Percentiles rank a stretch among this genome's conserved stretches.
phyloP scores from a whole-genome alignment of 1,284 basidiomycete genomes.

The Microbotryum saponariae region DNA sequence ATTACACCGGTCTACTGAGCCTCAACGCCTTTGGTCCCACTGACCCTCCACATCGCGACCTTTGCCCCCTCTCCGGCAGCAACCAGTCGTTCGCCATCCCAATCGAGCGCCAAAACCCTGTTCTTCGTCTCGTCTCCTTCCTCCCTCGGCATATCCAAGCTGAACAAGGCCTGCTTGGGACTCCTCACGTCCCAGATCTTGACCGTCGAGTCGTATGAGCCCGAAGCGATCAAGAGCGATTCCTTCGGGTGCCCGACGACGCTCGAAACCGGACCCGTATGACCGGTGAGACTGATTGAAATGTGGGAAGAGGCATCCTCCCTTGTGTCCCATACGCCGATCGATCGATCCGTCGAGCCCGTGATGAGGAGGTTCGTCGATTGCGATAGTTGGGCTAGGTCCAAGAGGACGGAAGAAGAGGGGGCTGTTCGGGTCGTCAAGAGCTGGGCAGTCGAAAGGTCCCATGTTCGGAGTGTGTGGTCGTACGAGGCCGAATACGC shows the following conservation, averaged over 20 bases:
- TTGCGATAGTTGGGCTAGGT: constrained; percentile 43
- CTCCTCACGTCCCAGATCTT: constrained; percentile 77
- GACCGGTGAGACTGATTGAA: constrained; percentile 52
- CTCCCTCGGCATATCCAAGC: constrained; percentile 33
- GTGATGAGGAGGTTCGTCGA: constrained; percentile 44
- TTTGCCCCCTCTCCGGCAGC: constrained; percentile 65
- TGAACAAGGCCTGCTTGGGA: constrained; percentile 54
- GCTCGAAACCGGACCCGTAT: constrained; percentile 66
- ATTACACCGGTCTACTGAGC: too few species aligned
- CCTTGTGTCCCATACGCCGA: constrained; percentile 48
- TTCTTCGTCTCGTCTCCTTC: constrained; percentile 29
- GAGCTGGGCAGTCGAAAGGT: constrained; percentile 41
- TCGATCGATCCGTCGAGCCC: constrained; percentile 47
- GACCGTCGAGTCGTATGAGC: constrained; percentile 72
- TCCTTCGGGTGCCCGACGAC: constrained; percentile 55
- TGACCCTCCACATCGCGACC: constrained; percentile 26
- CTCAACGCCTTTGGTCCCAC: neutral
- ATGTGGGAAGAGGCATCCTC: constrained; percentile 45
- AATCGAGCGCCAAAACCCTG: constrained; percentile 54
- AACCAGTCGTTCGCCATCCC: constrained; percentile 63
- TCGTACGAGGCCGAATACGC: constrained; percentile 44
- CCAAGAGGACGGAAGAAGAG: constrained; percentile 38
- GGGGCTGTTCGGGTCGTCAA: neutral
- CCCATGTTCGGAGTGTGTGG: constrained; percentile 47
- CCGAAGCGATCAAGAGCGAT: constrained; percentile 63